phyloP scores from a whole-genome alignment of 208 protist species.

The Borovskyia barvae region DNA sequence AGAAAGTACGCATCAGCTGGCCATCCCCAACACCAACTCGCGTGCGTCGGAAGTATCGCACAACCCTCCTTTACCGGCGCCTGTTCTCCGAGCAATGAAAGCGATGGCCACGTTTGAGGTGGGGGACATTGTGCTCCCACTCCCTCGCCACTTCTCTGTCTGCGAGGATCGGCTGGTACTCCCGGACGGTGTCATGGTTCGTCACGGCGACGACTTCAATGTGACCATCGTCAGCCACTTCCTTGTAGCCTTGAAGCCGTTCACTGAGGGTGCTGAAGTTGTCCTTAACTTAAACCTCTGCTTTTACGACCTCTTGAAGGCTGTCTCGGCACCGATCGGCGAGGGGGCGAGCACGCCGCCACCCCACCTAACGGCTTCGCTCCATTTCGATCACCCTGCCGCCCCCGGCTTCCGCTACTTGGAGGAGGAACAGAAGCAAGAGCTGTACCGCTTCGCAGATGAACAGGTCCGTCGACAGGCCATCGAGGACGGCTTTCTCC shows the following conservation, averaged over 20 bases:
- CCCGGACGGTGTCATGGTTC: constrained; percentile 37
- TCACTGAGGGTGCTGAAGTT: constrained; percentile 42
- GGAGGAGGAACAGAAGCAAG: constrained; percentile 52
- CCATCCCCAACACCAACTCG: no score
- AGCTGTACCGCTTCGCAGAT: constrained; percentile 69
- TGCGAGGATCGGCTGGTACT: constrained; percentile 44
- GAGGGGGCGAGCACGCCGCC: background rate
- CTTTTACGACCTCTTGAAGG: constrained; percentile 57
- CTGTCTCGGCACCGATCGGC: background rate
- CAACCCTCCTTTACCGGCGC: background rate
- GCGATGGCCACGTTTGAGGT: constrained; percentile 25
- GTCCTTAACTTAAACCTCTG: constrained; percentile 65
- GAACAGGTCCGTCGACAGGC: constrained; percentile 76
- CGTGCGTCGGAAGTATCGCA: no score
- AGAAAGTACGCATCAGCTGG: no score
- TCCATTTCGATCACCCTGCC: constrained; percentile 25
- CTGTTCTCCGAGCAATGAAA: constrained; percentile 43
- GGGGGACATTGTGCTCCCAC: constrained; percentile 72
- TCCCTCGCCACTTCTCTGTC: constrained; percentile 39
- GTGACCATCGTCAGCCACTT: constrained; percentile 79
- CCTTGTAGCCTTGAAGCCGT: constrained; percentile 51
- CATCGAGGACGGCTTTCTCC: constrained; percentile 67
- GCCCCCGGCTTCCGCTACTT: constrained; percentile 64
- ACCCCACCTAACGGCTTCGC: background rate
- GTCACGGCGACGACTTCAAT: constrained; percentile 61